Base-by-base conservation (phyloP, 257 asterid genomes). In the Anisodus tanguticus region DNA sequence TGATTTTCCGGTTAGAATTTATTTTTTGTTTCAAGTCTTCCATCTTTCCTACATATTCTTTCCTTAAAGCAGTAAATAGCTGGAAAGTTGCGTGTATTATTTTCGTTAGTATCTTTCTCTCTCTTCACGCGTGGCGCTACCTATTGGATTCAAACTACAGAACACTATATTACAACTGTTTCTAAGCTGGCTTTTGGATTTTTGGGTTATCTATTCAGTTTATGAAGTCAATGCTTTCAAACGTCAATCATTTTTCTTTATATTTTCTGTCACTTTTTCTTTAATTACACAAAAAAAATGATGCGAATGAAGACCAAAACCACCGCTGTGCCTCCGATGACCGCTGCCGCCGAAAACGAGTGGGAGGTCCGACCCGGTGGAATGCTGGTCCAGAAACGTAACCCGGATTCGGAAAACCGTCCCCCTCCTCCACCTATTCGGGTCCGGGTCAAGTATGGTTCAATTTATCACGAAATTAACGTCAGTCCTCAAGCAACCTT, bases 291-390 rank as follows among this genome's bases (percentile, higher is more conserved):
- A 45, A 31, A 9, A 62, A 85, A 70, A 71, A 96, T 96, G 98
- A 92, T 93, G 98, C 89, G 90, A 70, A 91, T 89, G 97, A 94
- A 89, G 81, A 82, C 77, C 60, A 54, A 71, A 16, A 62, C 47
- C 35, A 79, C 62, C 9, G 81, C 83, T 43, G 59, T 77, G 8
- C 57, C 84, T 67, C 90, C 90, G 78, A 88, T 82, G 81, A 80
- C 10, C 19, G 87, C 77, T 6, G 37, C 68, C 6, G 68, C 54
- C 22, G 80, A 88, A 63, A 91, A 87, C 10, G 86, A 91, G 11
- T 95, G 95, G 95, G 99, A 95, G 83, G 88, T 92, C 59, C 62
- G 98, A 87, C 99, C 99, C 43, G 93, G 99, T 13, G 99, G 99
- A 82, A 95, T 95, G 99, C 86, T 95, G 80, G 99, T 95, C 37